A percentile compares a stretch with the other conserved stretches of the same genome.
Evolutionary conservation across 257 asterid genomes (phyloP).

Genomic region (Nicotiana noctiflora): DNA sequence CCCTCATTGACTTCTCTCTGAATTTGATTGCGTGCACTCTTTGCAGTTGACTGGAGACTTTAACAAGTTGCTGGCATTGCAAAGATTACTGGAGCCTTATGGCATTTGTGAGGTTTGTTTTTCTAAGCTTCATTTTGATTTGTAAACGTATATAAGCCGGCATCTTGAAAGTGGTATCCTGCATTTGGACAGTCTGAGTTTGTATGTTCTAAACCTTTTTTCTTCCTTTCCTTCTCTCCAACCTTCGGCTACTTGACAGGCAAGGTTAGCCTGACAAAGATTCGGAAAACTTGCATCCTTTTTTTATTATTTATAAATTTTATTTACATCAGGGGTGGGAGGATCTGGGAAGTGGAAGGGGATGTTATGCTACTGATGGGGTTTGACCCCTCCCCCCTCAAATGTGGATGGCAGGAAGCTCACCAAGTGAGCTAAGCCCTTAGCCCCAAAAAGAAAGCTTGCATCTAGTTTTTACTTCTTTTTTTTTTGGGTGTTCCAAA

Average conservation of each 20-base stretch:
- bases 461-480: not conserved
- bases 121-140: not conserved
- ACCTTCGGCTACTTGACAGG: not conserved
- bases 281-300: not conserved
- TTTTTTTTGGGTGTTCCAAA: not conserved
- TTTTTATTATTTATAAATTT: not conserved
- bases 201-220: not conserved
- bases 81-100: slow-evolving; percentile 63
- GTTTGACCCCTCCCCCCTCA: too few relatives aligned
- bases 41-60: slow-evolving; percentile 81
- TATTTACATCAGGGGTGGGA: not conserved
- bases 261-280: not conserved
- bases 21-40: not conserved
- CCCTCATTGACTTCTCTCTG: not conserved
- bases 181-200: not conserved
- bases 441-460: not conserved
- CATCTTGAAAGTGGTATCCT: not conserved
- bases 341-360: too few relatives aligned
- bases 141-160: not conserved
- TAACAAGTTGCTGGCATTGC: slow-evolving; percentile 76
- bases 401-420: too few relatives aligned
- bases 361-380: too few relatives aligned
- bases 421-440: too few relatives aligned
- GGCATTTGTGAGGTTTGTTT: slow-evolving; percentile 89
- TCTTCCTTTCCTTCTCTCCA: not conserved